Evolutionary conservation across 306 rosid genomes (phyloP), one percentile per base, ranked within the genome.

Genomic region (Cucumis hystrix): DNA sequence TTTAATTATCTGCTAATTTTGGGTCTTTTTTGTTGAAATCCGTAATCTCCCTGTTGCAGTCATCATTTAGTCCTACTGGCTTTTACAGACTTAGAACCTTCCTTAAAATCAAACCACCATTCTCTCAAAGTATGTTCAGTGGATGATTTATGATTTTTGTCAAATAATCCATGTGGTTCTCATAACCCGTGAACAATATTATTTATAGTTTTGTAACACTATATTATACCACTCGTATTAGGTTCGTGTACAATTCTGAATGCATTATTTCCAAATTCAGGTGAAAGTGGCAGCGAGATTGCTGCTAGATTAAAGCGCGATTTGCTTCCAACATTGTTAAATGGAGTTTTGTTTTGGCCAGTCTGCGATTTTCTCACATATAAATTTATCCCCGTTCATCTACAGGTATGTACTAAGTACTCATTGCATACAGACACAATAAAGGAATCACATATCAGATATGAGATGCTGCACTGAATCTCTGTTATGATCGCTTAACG

Each of bases 291-390:
- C 10, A 4, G 79, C 16, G 85, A 88, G 85, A 76, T 90, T 54
- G 83, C 79, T 17, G 83, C 86, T 56, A 83, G 86, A 76, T 86
- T 92, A 85, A 87, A 85, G 81, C 87, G 89, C 7, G 92, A 92
- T 85, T 63, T 92, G 74, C 86, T 88, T 55, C 97, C 96, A 9
- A 89, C 97, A 63, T 68, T 92, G 64, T 25, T 88, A 28, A 81
- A 82, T 11, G 90, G 91, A 13, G 85, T 81, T 56, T 0, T 87
- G 83, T 92, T 37, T 77, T 92, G 96, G 97, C 97, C 97, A 15
- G 10, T 77, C 23, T 92, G 93, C 8, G 97, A 92, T 85, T 92
- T 88, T 74, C 59, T 92, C 16, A 90, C 93, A 9, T 90, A 83
- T 86, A 92, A 78, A 81, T 90, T 82, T 75, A 33, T 87, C 45